Evolutionary conservation across 1,284 basidiomycete species (phyloP), one percentile per base, ranked within the genome.

Genomic region (Ceratobasidium sp.): DNA sequence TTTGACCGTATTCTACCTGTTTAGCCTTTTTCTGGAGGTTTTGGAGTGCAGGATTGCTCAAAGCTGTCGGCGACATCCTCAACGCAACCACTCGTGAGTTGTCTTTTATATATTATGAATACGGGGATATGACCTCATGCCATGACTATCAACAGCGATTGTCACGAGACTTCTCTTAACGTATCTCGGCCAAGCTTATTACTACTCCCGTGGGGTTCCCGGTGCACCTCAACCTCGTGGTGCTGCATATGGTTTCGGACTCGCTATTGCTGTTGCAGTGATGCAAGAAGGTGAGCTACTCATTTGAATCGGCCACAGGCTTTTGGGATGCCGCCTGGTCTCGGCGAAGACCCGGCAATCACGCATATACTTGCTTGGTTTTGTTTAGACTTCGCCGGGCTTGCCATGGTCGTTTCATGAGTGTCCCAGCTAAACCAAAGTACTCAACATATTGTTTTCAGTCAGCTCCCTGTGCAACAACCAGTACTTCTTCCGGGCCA

Each of bases 401-500:
- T n/a, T n/a, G n/a, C n/a, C n/a, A n/a, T n/a, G n/a, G n/a, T n/a
- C n/a, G n/a, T n/a, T n/a, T n/a, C n/a, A n/a, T n/a, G n/a, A n/a
- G n/a, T n/a, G n/a, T n/a, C n/a, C n/a, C n/a, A n/a, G 46, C 28
- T 32, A 7, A 21, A 44, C 11, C 14, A 32, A 30, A 35, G 46
- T 35, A 5, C 46, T 57, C 16, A 38, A 46, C 16, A 44, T 30
- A 32, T 46, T 30, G 23, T 32, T 47, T 32, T 26, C 47, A 63
- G 64, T 66, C 8, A 67, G 62, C 46, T 67, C 62, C 16, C 54
- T 73, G 43, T 73, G 72, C 43, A 66, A 47, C 26, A 73, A 73
- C 46, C 72, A 73, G 41, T 67, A 67, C 46, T 73, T 73, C 54
- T 73, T 67, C 59, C 52, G 72, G 9, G 64, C 72, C 14, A 73